Evolutionary conservation across 768 basidiomycete genomes (phyloP), one percentile per base, ranked within the genome.

Genomic region (Suillus ampliporus): DNA sequence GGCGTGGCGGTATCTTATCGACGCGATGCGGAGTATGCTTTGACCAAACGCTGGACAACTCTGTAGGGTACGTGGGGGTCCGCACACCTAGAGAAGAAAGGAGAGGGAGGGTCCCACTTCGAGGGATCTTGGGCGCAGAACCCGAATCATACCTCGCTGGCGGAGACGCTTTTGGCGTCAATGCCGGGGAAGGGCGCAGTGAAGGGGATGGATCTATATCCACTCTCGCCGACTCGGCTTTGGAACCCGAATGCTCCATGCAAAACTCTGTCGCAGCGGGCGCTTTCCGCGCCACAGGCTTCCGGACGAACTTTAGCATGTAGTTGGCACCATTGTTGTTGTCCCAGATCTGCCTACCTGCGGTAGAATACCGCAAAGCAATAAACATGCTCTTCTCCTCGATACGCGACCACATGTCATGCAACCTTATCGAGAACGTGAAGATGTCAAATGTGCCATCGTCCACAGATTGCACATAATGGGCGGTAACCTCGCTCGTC

Each of bases 261-360:
- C 95, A 79, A 68, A 79, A 71, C 59, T 78, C 78, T 31, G 76
- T 76, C 23, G 72, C 75, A 57, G 74, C 66, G 48, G 67, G 74
- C 43, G 70, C 57, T 46, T 68, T 65, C 31, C 63, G 67, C 58
- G 69, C 68, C 62, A 74, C 72, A 35, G 68, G 67, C 40, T 50
- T 52, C 17, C 65, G 65, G 60, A 75, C 76, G 71, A 98, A 96
- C 61, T 81, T 85, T 60, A 92, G 85, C 52, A 86, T 79, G 74
- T 97, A 98, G 72, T 99, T 93, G 59, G 81, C 73, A 2, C 90
- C 89, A 28, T 68, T 72, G 71, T 97, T 97, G 78, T 93, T 96
- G 75, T 99, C 97, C 97, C 97, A 98, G 62, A 90, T 84, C 74
- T 98, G 95, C 66, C 80, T 77, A 0, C 91, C 91, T 5, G 78